These are phyloP conservation scores for Theileria annulata DNA, from an alignment of 169 alveolate species.

Conservation along the genomic window DNA sequence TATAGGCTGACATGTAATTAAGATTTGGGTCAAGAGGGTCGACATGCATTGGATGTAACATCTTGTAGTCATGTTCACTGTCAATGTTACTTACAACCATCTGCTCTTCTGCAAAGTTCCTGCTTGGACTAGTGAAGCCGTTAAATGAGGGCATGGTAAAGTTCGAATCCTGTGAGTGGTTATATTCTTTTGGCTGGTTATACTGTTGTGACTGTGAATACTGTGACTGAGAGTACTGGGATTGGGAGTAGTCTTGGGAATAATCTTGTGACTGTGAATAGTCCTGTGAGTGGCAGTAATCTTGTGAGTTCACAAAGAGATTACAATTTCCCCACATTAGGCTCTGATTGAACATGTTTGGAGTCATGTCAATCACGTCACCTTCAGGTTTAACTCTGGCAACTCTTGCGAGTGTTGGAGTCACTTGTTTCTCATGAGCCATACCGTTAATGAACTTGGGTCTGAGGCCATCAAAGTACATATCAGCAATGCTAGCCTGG, in stretches of 20 bases:
- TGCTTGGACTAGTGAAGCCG: slow-evolving; percentile 19
- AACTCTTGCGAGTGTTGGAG: neutral
- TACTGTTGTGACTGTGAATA: neutral
- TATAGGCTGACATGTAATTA: slow-evolving; percentile 8
- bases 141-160: slow-evolving; percentile 33
- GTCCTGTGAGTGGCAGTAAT: slow-evolving; percentile 20
- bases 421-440: slow-evolving; percentile 12
- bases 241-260: neutral
- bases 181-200: neutral
- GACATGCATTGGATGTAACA: slow-evolving; percentile 55
- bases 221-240: neutral
- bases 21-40: slow-evolving; percentile 10
- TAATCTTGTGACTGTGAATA: neutral
- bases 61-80: slow-evolving; percentile 47
- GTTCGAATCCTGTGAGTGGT: slow-evolving; percentile 35
- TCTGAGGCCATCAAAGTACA: slow-evolving; percentile 41
- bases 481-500: slow-evolving; percentile 38
- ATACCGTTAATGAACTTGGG: slow-evolving; percentile 13
- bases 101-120: slow-evolving; percentile 3
- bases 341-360: slow-evolving; percentile 23
- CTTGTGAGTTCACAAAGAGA: slow-evolving; percentile 20
- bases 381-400: neutral
- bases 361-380: slow-evolving; percentile 12
- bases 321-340: slow-evolving; percentile 17
- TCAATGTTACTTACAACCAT: slow-evolving; percentile 16